Evolutionary conservation across 106 monocot species (phyloP), one percentile per base, ranked within the genome.

Genomic region (Dactylorhiza incarnata): DNA sequence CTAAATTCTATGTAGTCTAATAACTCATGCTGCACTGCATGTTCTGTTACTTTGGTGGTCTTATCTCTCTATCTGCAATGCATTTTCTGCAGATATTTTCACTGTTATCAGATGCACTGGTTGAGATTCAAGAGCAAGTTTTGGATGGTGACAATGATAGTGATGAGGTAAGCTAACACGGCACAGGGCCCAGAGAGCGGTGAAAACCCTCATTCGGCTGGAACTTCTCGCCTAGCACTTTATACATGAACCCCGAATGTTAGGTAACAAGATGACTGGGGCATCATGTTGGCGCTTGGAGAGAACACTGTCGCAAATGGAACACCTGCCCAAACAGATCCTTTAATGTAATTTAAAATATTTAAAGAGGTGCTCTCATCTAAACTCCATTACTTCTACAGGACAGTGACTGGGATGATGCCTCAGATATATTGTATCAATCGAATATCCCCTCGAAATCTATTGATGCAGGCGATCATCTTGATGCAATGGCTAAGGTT

Each of bases 351-450:
- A 4, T 26, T 65, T 29, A 11, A 11, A 26, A 25, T 7, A 65
- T 26, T 12, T 29, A 20, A 2, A 37, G 45, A 46, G n/a, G 14
- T 9, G 5, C 45, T 44, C 45, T 45, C 3, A 69, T 72, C 15
- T 23, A 48, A 49, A 48, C 17, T 72, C 72, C 49, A 45, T n/a
- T 45, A 70, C 45, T 14, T 43, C 73, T 26, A 20, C 82, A 99
- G 99, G 94, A 94, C 78, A 83, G 89, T 81, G 89, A 95, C 72
- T 91, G 87, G 91, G 94, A 89, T 83, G 96, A 83, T 58, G 76
- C 79, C 67, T 78, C 84, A 37, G 79, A 80, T 46, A 65, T 86
- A 46, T 52, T 88, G 45, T 78, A 82, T 74, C 89, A 89, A 69
- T 79, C 88, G 19, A 82, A 45, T 44, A 78, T 85, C 26, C 77